Evolutionary conservation across 495 filamentous ascomycete genomes (phyloP).

Genomic region (Daldinia caldariorum): DNA sequence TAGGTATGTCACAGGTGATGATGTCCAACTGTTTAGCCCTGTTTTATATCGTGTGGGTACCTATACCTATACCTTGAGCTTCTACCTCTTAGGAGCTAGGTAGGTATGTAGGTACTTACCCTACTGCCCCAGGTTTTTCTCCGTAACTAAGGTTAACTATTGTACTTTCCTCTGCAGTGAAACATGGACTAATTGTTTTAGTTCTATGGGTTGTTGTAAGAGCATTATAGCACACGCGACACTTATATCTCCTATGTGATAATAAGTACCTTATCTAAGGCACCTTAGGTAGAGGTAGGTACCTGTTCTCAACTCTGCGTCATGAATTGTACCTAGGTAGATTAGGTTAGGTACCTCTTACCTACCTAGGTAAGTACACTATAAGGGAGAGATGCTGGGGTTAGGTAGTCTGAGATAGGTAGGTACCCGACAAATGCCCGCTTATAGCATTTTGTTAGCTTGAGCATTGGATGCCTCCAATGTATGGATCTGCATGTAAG

Average conservation of each 20-base stretch:
- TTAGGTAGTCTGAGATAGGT: background rate
- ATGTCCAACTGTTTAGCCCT: background rate
- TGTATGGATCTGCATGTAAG: background rate
- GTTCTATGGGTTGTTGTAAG: conserved; percentile 6
- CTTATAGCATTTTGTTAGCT: background rate
- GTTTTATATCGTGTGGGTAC: background rate
- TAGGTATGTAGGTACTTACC: background rate
- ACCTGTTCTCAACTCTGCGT: background rate
- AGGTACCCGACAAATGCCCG: conserved; percentile 3
- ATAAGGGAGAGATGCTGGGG: background rate
- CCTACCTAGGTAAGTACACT: too few relatives aligned
- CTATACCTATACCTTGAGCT: background rate
- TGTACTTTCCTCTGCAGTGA: conserved; percentile 16
- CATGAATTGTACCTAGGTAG: background rate
- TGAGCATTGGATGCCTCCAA: background rate
- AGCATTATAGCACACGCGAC: conserved; percentile 21
- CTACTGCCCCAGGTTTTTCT: background rate
- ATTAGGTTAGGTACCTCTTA: too few relatives aligned
- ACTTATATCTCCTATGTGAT: conserved; percentile 8
- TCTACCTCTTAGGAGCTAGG: background rate
- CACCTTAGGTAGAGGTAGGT: too few relatives aligned
- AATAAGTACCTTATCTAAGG: background rate
- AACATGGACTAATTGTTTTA: conserved; percentile 24
- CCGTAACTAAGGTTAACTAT: background rate
- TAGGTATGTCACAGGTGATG: background rate